phyloP scores from a whole-genome alignment of 805 yeast species.

The Brettanomyces sp. region DNA sequence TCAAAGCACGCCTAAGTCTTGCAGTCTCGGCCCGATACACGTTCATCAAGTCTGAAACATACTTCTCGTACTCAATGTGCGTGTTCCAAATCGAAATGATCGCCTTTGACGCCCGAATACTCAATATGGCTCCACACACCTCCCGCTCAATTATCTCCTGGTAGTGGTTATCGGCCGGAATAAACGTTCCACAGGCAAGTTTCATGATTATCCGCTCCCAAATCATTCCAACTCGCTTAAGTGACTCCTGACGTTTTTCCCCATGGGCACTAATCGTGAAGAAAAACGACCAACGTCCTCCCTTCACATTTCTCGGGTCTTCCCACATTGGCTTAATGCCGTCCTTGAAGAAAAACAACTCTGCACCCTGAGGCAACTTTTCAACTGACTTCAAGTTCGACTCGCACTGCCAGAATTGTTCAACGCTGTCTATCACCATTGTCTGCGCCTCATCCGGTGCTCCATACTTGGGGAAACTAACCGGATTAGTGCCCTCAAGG shows the following conservation, averaged over 20 bases:
- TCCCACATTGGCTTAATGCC: constrained; percentile 64
- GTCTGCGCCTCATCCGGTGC: constrained; percentile 10
- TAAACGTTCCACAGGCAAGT: constrained; percentile 40
- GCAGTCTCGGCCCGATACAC: constrained; percentile 3
- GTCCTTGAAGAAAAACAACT: constrained; percentile 46
- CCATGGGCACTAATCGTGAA: constrained; percentile 6
- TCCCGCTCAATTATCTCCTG: constrained; percentile 35
- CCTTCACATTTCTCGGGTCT: constrained; percentile 48
- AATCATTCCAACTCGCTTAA: constrained; percentile 26
- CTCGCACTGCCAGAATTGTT: constrained; percentile 43
- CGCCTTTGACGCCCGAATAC: constrained; percentile 51
- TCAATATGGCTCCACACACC: constrained; percentile 50
- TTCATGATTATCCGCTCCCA: constrained; percentile 51
- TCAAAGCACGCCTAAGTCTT: constrained; percentile 1
- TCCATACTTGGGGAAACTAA: constrained; percentile 28
- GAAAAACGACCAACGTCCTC: constrained; percentile 53
- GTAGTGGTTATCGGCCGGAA: constrained; percentile 30
- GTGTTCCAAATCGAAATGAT: constrained; percentile 56
- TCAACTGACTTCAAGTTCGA: constrained; percentile 29
- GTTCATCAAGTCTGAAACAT: constrained; percentile 9
- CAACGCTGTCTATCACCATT: constrained; percentile 33
- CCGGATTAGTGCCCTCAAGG: constrained; percentile 35
- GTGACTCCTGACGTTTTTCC: constrained; percentile 5
- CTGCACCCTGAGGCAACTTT: constrained; percentile 37
- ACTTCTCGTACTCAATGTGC: constrained; percentile 28